Evolutionary conservation across 2,329 filamentous ascomycete species (phyloP), one percentile per base, ranked within the genome.

Genomic region (Clarireedia sp.): DNA sequence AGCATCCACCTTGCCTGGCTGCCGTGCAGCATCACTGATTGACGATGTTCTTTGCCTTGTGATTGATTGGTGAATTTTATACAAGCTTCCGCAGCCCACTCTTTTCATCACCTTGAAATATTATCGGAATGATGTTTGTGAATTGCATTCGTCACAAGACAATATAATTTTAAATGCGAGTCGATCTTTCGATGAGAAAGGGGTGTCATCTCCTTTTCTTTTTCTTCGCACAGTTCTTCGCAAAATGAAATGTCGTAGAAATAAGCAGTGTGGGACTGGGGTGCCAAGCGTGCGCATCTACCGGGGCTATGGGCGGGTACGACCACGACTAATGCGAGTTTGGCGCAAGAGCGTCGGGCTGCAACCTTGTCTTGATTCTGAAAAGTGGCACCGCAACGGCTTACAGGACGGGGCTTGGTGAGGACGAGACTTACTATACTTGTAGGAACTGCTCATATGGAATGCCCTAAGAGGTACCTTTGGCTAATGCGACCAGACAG

Each of bases 231-330:
- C 33, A 24, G 21, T 14, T 21, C 12, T 33, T n/a, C 17, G 36
- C 24, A 38, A 38, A 19, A 33, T 43, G n/a, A 40, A 19, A 33
- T 48, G 51, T 54, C 51, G 51, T 54, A 49, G 12, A 48, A 54
- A 54, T 54, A 54, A 54, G 45, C 45, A 49, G 48, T 38, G 48
- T 36, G 51, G 48, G 45, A 40, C 37, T 29, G n/a, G 16, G 9
- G 21, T 26, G 17, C 45, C 51, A 54, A 41, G 19, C 19, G 8
- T 14, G 21, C 21, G 41, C 17, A 45, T 9, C 21, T 45, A 45
- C 19, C 17, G 41, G 41, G 19, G 19, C 16, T 41, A 41, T 17
- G 16, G 16, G 40, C 17, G 17, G 17, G 38, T 23, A 43, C 37
- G 21, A 49, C 21, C 16, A 41, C 12, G n/a, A 49, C 45, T 54